Percentiles rank a stretch among this genome's conserved stretches.
These are phyloP conservation scores for Collybia sp. DNA, from an alignment of 768 basidiomycete genomes.

Conservation along the genomic window DNA sequence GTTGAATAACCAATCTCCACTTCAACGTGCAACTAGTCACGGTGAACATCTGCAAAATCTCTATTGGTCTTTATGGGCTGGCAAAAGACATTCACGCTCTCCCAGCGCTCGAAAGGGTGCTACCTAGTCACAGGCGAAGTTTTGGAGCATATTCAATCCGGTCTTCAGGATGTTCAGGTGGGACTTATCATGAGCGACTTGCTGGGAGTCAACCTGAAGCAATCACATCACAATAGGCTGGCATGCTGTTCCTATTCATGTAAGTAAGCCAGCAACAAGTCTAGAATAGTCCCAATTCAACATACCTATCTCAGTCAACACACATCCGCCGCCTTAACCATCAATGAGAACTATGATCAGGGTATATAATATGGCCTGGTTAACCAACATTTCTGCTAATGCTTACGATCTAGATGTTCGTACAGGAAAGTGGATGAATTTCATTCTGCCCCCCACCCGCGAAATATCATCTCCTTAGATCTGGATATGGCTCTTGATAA, in stretches of 20 bases:
- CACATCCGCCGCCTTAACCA: slow-evolving; percentile 71
- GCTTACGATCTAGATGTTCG: slow-evolving; percentile 21
- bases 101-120: slow-evolving; percentile 56
- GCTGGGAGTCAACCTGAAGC: no score
- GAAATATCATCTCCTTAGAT: slow-evolving; percentile 37
- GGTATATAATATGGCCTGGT: slow-evolving; percentile 39
- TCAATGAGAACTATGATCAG: slow-evolving; percentile 89
- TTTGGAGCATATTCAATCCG: slow-evolving; percentile 57
- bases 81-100: slow-evolving; percentile 80
- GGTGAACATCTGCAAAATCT: no score
- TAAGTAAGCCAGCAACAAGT: slow-evolving; percentile 33
- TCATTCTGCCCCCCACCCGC: background rate
- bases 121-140: slow-evolving; percentile 84
- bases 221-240: slow-evolving; percentile 42
- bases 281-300: background rate
- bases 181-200: slow-evolving; percentile 2
- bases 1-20: no score
- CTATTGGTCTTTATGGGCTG: slow-evolving; percentile 67
- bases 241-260: slow-evolving; percentile 90
- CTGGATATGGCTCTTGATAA: slow-evolving; percentile 94
- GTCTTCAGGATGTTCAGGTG: slow-evolving; percentile 65
- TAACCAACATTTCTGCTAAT: no score
- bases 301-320: slow-evolving; percentile 36
- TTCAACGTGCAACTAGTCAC: no score
- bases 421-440: slow-evolving; percentile 19